Percentiles rank a stretch among this genome's conserved stretches.
phyloP scores from a whole-genome alignment of 192 early-diverging fungal species.

The Coemansia sp. region DNA sequence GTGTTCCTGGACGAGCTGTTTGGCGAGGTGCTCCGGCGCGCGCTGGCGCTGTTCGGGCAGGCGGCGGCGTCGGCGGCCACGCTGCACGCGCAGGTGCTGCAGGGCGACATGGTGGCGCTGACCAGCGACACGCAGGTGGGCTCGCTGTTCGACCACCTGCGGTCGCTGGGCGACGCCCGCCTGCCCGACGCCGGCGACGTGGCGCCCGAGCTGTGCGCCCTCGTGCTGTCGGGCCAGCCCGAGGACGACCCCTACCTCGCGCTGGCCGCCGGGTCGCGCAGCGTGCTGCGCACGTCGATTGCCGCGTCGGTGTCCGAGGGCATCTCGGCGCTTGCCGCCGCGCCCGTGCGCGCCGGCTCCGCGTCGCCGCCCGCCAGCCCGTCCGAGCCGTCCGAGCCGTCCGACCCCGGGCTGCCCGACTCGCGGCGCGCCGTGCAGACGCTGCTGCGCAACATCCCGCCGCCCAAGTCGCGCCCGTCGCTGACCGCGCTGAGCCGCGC shows the following conservation, averaged over 20 bases:
- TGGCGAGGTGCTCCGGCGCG: conserved; percentile 33
- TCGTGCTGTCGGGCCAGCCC: conserved; percentile 25
- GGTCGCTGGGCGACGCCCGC: background rate
- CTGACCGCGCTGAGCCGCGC: conserved; percentile 39
- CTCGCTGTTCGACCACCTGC: conserved; percentile 27
- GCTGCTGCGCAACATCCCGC: conserved; percentile 42
- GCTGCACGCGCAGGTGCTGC: conserved; percentile 23
- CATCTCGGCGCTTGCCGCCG: conserved; percentile 7
- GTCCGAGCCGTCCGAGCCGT: too few relatives aligned
- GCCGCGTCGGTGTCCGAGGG: conserved; percentile 24
- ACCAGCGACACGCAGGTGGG: conserved; percentile 8
- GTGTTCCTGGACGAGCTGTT: conserved; percentile 34
- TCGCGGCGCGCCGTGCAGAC: conserved; percentile 47
- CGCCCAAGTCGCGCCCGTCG: conserved; percentile 36
- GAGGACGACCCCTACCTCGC: conserved; percentile 35
- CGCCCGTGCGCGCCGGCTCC: background rate
- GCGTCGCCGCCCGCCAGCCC: too few relatives aligned
- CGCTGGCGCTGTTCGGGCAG: conserved; percentile 16
- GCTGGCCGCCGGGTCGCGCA: conserved; percentile 19
- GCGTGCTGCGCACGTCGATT: conserved; percentile 38
- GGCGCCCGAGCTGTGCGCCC: conserved; percentile 18
- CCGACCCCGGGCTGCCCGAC: too few relatives aligned
- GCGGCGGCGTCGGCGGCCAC: conserved; percentile 1
- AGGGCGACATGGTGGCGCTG: conserved; percentile 21
- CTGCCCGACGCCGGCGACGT: conserved; percentile 11